phyloP scores from a whole-genome alignment of 495 filamentous ascomycete species.

The Ascodesmis nigricans region DNA sequence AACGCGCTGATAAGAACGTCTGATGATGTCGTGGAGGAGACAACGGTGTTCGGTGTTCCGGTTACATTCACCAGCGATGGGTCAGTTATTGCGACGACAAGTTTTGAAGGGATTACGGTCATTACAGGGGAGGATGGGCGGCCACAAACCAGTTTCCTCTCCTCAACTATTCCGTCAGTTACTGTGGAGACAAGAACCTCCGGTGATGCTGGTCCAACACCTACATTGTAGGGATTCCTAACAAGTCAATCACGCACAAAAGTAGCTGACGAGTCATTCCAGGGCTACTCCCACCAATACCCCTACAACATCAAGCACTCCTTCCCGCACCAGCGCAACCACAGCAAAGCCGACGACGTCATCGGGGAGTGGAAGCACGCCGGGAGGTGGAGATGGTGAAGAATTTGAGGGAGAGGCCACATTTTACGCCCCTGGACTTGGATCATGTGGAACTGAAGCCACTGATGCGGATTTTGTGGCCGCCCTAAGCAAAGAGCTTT shows the following conservation, averaged over 20 bases:
- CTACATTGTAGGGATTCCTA: too few species aligned
- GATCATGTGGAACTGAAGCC: conserved; percentile 18
- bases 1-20: conserved; percentile 14
- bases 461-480: conserved; percentile 17
- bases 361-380: too few species aligned
- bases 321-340: too few species aligned
- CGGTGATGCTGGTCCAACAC: too few species aligned
- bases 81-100: conserved; percentile 8
- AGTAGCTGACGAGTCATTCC: too few species aligned
- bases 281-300: too few species aligned
- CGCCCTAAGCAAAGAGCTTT: conserved; percentile 15
- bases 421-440: conserved; percentile 18
- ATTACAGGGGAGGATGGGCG: conserved; percentile 9
- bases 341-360: too few species aligned
- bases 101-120: conserved; percentile 11
- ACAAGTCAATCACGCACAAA: too few species aligned
- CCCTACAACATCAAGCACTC: too few species aligned
- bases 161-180: too few species aligned
- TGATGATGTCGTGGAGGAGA: conserved; percentile 8
- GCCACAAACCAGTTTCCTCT: too few species aligned
- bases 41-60: conserved; percentile 11
- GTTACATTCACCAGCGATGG: conserved; percentile 10
- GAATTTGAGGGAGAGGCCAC: conserved; percentile 17
- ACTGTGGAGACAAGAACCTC: too few species aligned
- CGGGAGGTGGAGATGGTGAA: conserved; percentile 8